Evolutionary conservation across 768 basidiomycete species (phyloP).

Genomic region (Candolleomyces aberdarensis): DNA sequence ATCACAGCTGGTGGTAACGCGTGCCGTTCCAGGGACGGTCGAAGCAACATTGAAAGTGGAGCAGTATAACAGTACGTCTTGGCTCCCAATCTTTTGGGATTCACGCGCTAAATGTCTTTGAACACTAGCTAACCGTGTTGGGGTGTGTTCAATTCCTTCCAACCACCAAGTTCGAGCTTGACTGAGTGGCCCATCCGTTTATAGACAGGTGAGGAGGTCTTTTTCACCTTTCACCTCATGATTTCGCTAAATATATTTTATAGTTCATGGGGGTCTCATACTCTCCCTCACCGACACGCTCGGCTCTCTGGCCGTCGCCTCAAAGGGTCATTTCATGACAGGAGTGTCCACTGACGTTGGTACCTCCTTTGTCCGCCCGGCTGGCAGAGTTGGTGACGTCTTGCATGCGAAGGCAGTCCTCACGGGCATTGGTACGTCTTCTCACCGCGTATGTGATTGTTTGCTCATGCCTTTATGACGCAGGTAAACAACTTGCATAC

Average conservation of each 20-base stretch:
- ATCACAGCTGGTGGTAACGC: slow-evolving; percentile 56
- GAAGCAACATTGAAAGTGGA: slow-evolving; percentile 71
- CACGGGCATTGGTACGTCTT: slow-evolving; percentile 60
- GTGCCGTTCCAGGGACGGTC: slow-evolving; percentile 69
- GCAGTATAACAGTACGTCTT: slow-evolving; percentile 61
- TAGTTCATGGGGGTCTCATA: slow-evolving; percentile 79
- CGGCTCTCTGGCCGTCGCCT: slow-evolving; percentile 80
- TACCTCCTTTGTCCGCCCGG: slow-evolving; percentile 75
- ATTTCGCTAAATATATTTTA: slow-evolving; percentile 8
- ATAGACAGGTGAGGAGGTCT: slow-evolving; percentile 33
- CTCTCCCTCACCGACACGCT: slow-evolving; percentile 81
- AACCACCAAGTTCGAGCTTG: neutral
- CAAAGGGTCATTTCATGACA: slow-evolving; percentile 82
- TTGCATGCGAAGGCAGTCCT: slow-evolving; percentile 62
- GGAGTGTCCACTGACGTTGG: slow-evolving; percentile 84
- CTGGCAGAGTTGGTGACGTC: slow-evolving; percentile 66
- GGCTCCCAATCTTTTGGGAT: neutral
- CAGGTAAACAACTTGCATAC: slow-evolving; percentile 78
- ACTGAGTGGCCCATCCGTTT: slow-evolving; percentile 1
- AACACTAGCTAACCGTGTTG: slow-evolving; percentile 72
- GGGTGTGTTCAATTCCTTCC: slow-evolving; percentile 43
- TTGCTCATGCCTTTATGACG: neutral
- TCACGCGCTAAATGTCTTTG: neutral
- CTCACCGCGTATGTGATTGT: neutral
- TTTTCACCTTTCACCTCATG: neutral